Conservation (phyloP, 306 rosid species). For the Acacia confusa region DNA sequence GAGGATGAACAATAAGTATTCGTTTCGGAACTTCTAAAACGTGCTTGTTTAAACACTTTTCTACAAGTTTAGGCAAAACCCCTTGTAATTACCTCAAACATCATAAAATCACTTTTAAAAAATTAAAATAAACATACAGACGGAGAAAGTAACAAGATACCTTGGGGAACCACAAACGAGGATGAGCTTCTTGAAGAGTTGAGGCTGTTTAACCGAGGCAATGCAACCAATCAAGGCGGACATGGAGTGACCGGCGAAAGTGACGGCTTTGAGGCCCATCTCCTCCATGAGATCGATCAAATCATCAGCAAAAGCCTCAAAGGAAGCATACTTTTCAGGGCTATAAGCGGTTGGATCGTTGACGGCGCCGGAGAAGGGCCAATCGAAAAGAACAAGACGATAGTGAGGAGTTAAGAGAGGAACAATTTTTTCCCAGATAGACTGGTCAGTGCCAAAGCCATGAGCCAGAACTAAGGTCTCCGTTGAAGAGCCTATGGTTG, state of each 20-base stretch:
- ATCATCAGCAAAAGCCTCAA: constrained; percentile 61
- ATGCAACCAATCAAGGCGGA: constrained; percentile 91
- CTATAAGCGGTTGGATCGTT: constrained; percentile 46
- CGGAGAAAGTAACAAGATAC: constrained; percentile 24
- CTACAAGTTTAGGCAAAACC: no score
- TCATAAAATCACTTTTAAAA: no score
- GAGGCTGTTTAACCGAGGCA: constrained; percentile 78
- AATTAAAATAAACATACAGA: no score
- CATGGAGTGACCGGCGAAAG: constrained; percentile 91
- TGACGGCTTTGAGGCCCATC: constrained; percentile 45
- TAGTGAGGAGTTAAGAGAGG: constrained; percentile 49
- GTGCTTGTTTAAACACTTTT: no score
- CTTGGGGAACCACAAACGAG: constrained; percentile 89
- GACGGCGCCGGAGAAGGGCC: constrained; percentile 71
- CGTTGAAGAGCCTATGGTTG: constrained; percentile 43
- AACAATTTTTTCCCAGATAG: constrained; percentile 74
- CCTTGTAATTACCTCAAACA: no score
- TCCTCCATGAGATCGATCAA: constrained; percentile 57
- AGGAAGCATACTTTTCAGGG: constrained; percentile 56
- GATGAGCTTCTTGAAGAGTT: constrained; percentile 67
- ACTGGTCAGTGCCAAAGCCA: constrained; percentile 85
- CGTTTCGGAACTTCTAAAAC: no score
- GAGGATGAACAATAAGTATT: no score
- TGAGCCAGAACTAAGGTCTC: constrained; percentile 74
- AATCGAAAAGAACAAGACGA: constrained; percentile 65